Conservation (phyloP, 2,329 filamentous ascomycete species). For the Talaromyces pinophilus region DNA sequence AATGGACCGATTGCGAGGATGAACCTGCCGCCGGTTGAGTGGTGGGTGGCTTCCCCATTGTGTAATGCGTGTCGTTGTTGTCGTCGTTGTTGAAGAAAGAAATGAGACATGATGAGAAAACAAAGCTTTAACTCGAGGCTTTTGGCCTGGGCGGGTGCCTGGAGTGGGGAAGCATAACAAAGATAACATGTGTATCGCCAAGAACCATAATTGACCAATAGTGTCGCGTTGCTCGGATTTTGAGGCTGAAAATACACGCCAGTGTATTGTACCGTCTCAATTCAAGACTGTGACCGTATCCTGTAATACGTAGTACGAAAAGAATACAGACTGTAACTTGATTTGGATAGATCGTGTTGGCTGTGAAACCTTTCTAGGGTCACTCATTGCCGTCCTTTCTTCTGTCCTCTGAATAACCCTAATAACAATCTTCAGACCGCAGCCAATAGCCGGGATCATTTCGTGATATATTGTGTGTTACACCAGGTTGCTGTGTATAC, state of each 20-base stretch:
- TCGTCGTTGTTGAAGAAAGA: neutral
- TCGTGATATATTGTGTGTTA: neutral
- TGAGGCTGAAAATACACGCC: neutral
- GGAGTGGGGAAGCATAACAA: neutral
- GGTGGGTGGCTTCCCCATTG: slow-evolving; percentile 14
- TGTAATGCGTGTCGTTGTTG: neutral
- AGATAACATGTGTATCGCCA: neutral
- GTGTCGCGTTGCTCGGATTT: neutral
- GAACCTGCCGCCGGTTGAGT: neutral
- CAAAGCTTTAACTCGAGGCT: neutral
- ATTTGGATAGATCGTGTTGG: neutral
- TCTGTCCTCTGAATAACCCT: neutral
- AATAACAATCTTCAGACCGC: neutral
- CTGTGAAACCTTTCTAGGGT: neutral
- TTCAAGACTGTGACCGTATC: neutral
- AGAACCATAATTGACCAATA: neutral
- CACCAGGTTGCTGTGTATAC: neutral
- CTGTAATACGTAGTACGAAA: neutral
- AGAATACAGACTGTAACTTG: neutral
- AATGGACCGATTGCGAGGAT: slow-evolving; percentile 17
- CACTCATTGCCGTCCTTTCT: too few species aligned
- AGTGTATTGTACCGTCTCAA: neutral
- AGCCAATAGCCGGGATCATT: neutral
- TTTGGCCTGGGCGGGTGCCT: neutral
- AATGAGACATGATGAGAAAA: neutral